Conservation (phyloP, 495 filamentous ascomycete species). For the Ramalina intermedia region DNA sequence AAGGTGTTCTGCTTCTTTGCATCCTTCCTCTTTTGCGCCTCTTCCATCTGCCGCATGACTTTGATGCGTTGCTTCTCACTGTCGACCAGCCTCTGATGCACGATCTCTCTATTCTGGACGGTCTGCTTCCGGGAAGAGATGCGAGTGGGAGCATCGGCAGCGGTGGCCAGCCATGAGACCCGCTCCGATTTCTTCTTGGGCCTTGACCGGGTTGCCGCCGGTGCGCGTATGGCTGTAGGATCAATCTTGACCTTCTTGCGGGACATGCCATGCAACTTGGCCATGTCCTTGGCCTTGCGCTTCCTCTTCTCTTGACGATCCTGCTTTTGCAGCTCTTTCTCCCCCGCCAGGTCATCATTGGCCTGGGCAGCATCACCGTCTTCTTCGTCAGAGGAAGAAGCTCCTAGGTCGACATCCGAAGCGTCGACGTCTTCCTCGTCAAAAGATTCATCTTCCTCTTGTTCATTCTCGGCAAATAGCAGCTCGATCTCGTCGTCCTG, state of each 20-base stretch:
- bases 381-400: slow-evolving; percentile 65
- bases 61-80: slow-evolving; percentile 66
- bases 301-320: slow-evolving; percentile 46
- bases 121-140: slow-evolving; percentile 74
- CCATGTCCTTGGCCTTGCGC: slow-evolving; percentile 50
- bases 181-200: slow-evolving; percentile 91
- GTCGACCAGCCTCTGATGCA: slow-evolving; percentile 69
- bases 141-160: slow-evolving; percentile 65
- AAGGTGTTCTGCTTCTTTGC: slow-evolving; percentile 61
- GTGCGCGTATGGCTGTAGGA: slow-evolving; percentile 27
- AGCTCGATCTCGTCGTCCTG: slow-evolving; percentile 67
- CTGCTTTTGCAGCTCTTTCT: slow-evolving; percentile 53
- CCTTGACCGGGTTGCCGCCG: slow-evolving; percentile 45
- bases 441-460: slow-evolving; percentile 76
- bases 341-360: slow-evolving; percentile 43
- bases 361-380: slow-evolving; percentile 53
- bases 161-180: slow-evolving; percentile 70
- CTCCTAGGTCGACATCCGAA: slow-evolving; percentile 68
- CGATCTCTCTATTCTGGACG: slow-evolving; percentile 67
- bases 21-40: slow-evolving; percentile 65
- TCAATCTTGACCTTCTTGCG: slow-evolving; percentile 55
- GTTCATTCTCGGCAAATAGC: slow-evolving; percentile 73
- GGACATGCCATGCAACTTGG: slow-evolving; percentile 32
- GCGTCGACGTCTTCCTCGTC: slow-evolving; percentile 50
- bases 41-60: slow-evolving; percentile 73